Evolutionary conservation across 148 eudicot species (phyloP).

Genomic region (Gaultheria prostrata): DNA sequence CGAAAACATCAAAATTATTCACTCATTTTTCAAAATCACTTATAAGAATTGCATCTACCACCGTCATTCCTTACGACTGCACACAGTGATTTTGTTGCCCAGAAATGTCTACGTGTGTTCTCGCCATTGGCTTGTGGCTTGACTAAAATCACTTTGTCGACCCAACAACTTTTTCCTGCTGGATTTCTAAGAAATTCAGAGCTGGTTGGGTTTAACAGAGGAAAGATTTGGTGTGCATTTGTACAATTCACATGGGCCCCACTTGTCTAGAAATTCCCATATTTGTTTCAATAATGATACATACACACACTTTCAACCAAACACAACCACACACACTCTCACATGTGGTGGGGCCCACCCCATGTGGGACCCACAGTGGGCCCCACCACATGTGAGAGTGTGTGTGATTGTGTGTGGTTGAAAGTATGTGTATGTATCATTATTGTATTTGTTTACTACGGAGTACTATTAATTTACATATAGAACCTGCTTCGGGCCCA

Average conservation of each 20-base stretch:
- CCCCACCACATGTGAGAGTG: no score
- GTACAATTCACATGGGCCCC: not conserved
- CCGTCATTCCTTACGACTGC: not conserved
- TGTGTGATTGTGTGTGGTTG: no score
- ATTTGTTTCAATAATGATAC: not conserved
- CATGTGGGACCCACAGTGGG: no score
- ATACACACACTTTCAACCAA: no score
- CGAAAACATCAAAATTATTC: no score
- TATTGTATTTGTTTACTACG: no score
- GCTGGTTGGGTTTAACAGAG: not conserved
- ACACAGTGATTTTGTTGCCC: not conserved
- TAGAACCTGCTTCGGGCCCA: no score
- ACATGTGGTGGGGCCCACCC: no score
- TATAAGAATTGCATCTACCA: not conserved
- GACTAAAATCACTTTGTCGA: not conserved
- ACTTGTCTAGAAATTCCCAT: not conserved
- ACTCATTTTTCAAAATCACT: no score
- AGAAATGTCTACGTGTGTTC: not conserved
- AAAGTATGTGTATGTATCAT: no score
- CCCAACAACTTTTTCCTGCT: not conserved
- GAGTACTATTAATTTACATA: no score
- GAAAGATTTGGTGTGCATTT: not conserved
- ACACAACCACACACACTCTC: no score
- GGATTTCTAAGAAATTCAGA: not conserved
- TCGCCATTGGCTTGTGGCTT: not conserved